Base-by-base conservation (phyloP, 1,284 basidiomycete species). In the Cutaneotrichosporon curvatum region DNA sequence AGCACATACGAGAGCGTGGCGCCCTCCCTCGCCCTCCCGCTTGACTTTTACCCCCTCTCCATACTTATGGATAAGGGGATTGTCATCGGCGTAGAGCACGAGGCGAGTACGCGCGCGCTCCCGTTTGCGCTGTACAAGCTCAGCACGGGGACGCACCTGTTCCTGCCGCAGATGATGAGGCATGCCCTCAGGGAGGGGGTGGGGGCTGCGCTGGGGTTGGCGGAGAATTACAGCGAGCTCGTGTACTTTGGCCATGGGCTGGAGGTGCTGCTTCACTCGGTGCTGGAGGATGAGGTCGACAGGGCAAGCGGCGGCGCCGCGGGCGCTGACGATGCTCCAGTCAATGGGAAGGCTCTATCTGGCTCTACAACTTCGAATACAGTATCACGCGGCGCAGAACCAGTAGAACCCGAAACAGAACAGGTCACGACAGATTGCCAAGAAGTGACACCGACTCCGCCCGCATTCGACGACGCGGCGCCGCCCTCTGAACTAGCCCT, bases 31-130 rank as follows among this genome's bases (percentile, higher is more conserved):
- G 85, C 81, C 48, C 87, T 98, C 43, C 80, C 83, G 1, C 74
- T 97, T 9, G 87, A 95, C 58, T 97, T 97, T 62, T 97, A 98
- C 65, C 94, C 94, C 0, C 71, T 98, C 4, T 95, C 91, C 50
- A 89, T 95, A 5, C 77, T 98, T 18, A 94, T 98, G 86, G 91
- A 97, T 67, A 97, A 96, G 66, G 95, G 92, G 0, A 95, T 98
- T 58, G 88, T 99, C 53, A 91, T 98, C 47, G 95, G 94, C 8
- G 87, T 87, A 32, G 91, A 97, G 59, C 82, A 92, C 46, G 90
- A 95, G 66, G 80, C 82, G 2, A 84, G 82, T 2, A 79, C 87
- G 33, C 74, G 79, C 16, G 86, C 84, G 45, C 74, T 98, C 5
- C 81, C 91, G 11, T 97, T 96, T 65, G 84, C 86, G 8, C 83